Evolutionary conservation across 257 asterid genomes (phyloP).

Genomic region (Henckelia pumila): DNA sequence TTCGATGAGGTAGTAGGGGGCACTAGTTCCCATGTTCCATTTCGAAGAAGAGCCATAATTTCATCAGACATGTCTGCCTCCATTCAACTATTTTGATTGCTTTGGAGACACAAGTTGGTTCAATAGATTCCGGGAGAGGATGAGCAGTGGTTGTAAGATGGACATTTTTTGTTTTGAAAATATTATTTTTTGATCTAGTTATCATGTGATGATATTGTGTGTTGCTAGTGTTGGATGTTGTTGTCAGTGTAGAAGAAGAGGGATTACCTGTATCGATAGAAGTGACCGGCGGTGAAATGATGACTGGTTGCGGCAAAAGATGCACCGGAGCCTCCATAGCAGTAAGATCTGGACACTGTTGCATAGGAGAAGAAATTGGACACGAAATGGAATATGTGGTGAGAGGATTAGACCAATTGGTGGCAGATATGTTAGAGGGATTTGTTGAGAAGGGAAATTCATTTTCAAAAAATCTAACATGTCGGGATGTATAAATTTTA

Average conservation of each 20-base stretch:
- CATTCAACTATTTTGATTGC: background rate
- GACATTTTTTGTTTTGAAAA: too few relatives aligned
- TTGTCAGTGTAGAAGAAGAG: background rate
- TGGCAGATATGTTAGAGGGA: too few relatives aligned
- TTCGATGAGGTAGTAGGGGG: background rate
- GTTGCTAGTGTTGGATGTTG: background rate
- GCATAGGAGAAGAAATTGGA: background rate
- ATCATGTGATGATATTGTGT: too few relatives aligned
- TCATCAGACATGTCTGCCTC: slow-evolving; percentile 1
- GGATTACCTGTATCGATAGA: background rate
- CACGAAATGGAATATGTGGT: background rate
- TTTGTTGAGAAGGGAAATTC: background rate
- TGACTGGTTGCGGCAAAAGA: background rate
- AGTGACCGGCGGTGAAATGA: background rate
- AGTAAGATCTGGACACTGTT: background rate
- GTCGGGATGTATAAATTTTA: background rate
- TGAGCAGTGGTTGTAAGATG: too few relatives aligned
- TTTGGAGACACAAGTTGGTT: too few relatives aligned
- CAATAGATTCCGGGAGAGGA: too few relatives aligned
- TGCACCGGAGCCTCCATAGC: background rate
- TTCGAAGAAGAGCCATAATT: background rate
- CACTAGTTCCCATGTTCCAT: background rate
- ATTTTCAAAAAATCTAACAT: slow-evolving; percentile 1
- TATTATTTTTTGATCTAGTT: too few relatives aligned
- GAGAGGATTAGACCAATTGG: background rate